Evolutionary conservation across 805 yeast genomes (phyloP).

Genomic region (Saccharomycopsis malanga): DNA sequence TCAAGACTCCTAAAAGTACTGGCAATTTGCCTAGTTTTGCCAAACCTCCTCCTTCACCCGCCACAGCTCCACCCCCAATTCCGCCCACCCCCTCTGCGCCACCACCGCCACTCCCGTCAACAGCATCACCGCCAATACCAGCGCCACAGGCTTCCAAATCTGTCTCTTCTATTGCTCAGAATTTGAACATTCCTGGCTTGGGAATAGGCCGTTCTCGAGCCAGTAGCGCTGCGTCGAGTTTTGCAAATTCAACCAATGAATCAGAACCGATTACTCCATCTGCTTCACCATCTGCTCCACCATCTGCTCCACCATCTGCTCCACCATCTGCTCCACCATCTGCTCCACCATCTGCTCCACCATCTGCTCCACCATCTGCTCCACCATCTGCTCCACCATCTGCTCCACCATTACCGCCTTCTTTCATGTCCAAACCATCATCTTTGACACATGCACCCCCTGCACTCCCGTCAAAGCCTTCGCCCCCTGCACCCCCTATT

Average conservation of each 20-base stretch:
- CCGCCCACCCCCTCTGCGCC: constrained; percentile 16
- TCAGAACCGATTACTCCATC: too few relatives aligned
- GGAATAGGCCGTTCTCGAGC: too few relatives aligned
- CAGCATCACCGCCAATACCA: constrained; percentile 25
- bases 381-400: neutral
- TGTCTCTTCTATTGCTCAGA: neutral
- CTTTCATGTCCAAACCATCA: constrained; percentile 22
- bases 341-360: neutral
- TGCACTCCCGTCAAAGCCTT: constrained; percentile 20
- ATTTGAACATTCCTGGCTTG: neutral
- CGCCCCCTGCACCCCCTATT: neutral
- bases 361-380: neutral
- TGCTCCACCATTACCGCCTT: constrained; percentile 16
- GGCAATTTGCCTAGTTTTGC: neutral
- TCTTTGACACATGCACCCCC: constrained; percentile 17
- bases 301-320: too few relatives aligned
- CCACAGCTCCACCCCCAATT: constrained; percentile 14
- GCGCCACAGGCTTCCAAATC: constrained; percentile 23
- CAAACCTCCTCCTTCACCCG: neutral
- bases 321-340: too few relatives aligned
- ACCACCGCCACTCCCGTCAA: constrained; percentile 25
- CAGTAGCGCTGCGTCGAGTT: too few relatives aligned
- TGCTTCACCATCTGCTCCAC: too few relatives aligned
- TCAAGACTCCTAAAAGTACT: neutral
- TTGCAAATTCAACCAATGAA: too few relatives aligned